Evolutionary conservation across 495 filamentous ascomycete species (phyloP), one percentile per base, ranked within the genome.

Genomic region (Aspergillus indologenus): DNA sequence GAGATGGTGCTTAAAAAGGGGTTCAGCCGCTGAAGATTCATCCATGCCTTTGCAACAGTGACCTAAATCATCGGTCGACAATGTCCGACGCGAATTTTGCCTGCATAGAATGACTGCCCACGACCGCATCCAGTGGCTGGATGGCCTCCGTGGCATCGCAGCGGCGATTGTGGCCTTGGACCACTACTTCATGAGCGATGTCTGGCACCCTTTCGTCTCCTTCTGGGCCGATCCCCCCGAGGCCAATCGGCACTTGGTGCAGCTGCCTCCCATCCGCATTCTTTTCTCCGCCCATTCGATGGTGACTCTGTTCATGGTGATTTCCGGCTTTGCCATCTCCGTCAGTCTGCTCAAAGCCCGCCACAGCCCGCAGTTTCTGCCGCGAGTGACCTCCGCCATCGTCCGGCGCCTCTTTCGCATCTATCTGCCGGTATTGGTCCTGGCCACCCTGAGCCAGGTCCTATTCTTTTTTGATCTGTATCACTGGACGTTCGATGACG

Each of bases 281-380:
- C 61, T 85, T 7, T 84, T 79, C 65, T 76, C 78, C 2, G 81
- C 79, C 24, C 74, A 78, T 15, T 79, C 81, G 1, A 85, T 85
- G 83, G 84, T 87, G 5, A 75, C 81, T 57, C 74, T 86, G 21
- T 87, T 87, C 71, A 85, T 85, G 72, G 79, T 86, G 46, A 83
- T 87, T n/a, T 85, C 83, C 5, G 82, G 84, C 24, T 84, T 81
- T 56, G 81, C 79, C 1, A 73, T 87, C 15, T 80, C 82, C 14
- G 74, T 78, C 60, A 81, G 82, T 51, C 74, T 83, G 0, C 67
- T 87, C 26, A 74, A 75, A 56, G 64, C 69, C 21, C 73, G 79
- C 17, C 77, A 77, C 52, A 63, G 66, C 15, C 73, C 74, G 44
- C 70, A 61, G 45, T 67, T 71, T 43, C 49, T 65, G 24, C 55